Conservation (phyloP, 768 basidiomycete species). For the Naganishia onofrii region DNA sequence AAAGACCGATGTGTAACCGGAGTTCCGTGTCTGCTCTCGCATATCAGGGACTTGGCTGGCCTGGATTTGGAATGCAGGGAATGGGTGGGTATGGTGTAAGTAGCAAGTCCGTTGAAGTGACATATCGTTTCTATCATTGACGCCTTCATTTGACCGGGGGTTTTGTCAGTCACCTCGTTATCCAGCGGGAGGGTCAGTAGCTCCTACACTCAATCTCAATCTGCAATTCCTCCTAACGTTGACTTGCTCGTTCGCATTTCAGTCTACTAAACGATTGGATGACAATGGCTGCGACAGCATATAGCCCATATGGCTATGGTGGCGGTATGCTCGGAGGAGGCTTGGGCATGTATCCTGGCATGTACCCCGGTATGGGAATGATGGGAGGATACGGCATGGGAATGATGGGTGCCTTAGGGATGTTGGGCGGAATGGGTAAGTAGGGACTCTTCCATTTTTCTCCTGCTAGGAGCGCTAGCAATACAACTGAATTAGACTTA, state of each 20-base stretch:
- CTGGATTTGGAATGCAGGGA: conserved; percentile 11
- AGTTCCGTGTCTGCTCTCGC: background rate
- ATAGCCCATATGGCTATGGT: conserved; percentile 1
- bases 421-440: conserved; percentile 26
- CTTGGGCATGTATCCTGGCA: background rate
- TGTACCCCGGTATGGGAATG: conserved; percentile 25
- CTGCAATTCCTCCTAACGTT: no score
- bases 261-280: conserved; percentile 28
- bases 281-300: conserved; percentile 5
- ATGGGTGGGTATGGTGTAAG: conserved; percentile 26
- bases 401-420: conserved; percentile 25
- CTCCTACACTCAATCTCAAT: background rate
- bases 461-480: background rate
- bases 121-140: no score
- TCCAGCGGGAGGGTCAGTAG: conserved; percentile 30
- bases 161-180: conserved; percentile 26
- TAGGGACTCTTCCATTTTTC: background rate
- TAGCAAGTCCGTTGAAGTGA: no score
- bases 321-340: conserved; percentile 5
- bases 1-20: background rate
- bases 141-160: no score
- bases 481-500: background rate
- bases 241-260: no score
- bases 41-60: conserved; percentile 24
- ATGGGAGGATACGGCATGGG: conserved; percentile 21